Evolutionary conservation across 2,329 filamentous ascomycete genomes (phyloP), one percentile per base, ranked within the genome.

Genomic region (Epichloe coenophiala): DNA sequence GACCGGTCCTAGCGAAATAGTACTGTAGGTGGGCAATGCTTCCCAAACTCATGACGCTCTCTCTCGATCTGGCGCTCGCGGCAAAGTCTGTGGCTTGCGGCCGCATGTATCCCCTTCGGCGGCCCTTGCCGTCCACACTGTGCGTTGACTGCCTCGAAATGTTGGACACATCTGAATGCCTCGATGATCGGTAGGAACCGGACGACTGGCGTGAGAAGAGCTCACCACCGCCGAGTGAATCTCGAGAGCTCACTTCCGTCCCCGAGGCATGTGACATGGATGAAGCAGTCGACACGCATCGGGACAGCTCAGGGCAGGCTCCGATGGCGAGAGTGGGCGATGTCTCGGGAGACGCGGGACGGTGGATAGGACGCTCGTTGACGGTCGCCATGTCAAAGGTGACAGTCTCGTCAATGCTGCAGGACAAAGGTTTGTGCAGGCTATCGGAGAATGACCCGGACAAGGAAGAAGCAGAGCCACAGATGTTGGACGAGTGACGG

Each of bases 21-120:
- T 97, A 95, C 68, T 98, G 93, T 62, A 98, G 73, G 70, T 98
- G 93, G 51, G 90, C 88, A 60, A 98, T 98, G 67, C 90, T 96
- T 50, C 93, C 93, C 55, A 98, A 71, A 62, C 88, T 95, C 80
- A 97, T 84, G 57, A 98, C 93, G 63, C 90, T 96, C 66, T 98
- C 91, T 55, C 93, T 78, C 47, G 88, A 88, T 63, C 82, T 83
- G 45, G 93, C 93, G 51, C 90, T 96, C 53, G 86, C 85, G 27
- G 93, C 88, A 65, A 97, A 98, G 61, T 89, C 80, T 48, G 87
- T 94, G 49, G 83, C 87, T 64, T 89, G 85, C 1, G 90, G 89
- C 47, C 90, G 80, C 70, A 94, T 86, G 69, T 91, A 96, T 42
- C 90, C 90, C 55, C 89, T 78, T 59, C 87, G 76, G 53, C 81